These are phyloP conservation scores for Lentinula lateritia DNA, from an alignment of 768 basidiomycete species.

Conservation along the genomic window DNA sequence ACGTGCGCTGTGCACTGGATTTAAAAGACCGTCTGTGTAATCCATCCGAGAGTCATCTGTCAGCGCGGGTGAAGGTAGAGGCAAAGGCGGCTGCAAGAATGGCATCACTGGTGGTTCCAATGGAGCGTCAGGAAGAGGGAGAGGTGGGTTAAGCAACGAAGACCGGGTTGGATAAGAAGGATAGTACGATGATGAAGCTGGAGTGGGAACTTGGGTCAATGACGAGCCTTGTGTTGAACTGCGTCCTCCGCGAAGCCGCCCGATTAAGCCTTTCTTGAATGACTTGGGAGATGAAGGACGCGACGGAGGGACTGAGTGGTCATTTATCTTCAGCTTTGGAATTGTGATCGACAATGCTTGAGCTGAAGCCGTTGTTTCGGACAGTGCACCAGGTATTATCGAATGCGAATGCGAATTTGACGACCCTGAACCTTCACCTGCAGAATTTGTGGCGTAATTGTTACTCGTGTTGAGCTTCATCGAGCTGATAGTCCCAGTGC, in stretches of 20 bases:
- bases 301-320: background rate
- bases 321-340: background rate
- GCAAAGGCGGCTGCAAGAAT: background rate
- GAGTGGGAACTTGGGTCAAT: background rate
- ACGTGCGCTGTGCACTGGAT: background rate
- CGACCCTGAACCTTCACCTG: background rate
- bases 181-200: slow-evolving; percentile 1
- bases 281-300: background rate
- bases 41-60: background rate
- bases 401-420: slow-evolving; percentile 4
- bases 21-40: background rate
- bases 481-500: background rate
- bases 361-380: background rate
- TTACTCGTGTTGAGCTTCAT: background rate
- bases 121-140: background rate
- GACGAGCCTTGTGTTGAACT: background rate
- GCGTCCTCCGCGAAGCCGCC: background rate
- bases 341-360: background rate
- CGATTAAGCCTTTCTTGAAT: background rate
- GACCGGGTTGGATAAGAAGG: background rate
- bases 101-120: background rate
- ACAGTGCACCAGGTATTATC: background rate
- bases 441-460: background rate
- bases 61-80: background rate
- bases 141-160: slow-evolving; percentile 1